Evolutionary conservation across 345 rosid genomes (phyloP), one percentile per base, ranked within the genome.

Genomic region (Moringa oleifera): DNA sequence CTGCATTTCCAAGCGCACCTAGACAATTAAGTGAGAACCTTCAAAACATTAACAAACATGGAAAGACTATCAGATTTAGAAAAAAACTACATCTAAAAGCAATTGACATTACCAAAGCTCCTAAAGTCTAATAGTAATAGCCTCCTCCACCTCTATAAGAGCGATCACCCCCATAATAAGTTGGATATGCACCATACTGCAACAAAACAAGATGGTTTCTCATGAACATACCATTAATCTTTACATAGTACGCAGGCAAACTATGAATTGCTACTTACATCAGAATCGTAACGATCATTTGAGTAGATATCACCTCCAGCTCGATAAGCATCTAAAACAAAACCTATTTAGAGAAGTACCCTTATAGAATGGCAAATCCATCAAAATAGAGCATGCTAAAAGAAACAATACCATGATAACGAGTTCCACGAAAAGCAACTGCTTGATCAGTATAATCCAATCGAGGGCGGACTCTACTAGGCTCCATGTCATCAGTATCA

Each of bases 401-500:
- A 20, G 57, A 61, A 33, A 6, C 18, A 62, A 28, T 67, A 84
- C 90, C 90, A 33, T 0, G 71, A 73, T 81, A 75, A 66, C 53
- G 79, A 60, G 68, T 55, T 58, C 79, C 83, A 66, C 23, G 74
- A 64, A 67, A 70, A 61, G 78, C 49, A 59, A 59, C 71, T 18
- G 68, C 60, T 20, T 76, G 75, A 65, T 75, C 82, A 51, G 58
- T 13, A 59, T 78, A 78, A 72, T 77, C 85, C 57, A 80, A 58
- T 53, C 83, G 80, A 22, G 75, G 80, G 4, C 79, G 67, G 41
- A 59, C 18, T 69, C 85, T 75, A 31, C 74, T 69, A 13, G 83
- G 83, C 67, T 75, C 86, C 64, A 70, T 31, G 64, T 75, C 76
- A 61, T 84, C 85, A 61, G 79, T 64, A 58, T 74, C 78, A 53